Percentiles rank a stretch among this genome's conserved stretches.
Evolutionary conservation across 805 yeast genomes (phyloP).

Genomic region (Candida krabiensis): DNA sequence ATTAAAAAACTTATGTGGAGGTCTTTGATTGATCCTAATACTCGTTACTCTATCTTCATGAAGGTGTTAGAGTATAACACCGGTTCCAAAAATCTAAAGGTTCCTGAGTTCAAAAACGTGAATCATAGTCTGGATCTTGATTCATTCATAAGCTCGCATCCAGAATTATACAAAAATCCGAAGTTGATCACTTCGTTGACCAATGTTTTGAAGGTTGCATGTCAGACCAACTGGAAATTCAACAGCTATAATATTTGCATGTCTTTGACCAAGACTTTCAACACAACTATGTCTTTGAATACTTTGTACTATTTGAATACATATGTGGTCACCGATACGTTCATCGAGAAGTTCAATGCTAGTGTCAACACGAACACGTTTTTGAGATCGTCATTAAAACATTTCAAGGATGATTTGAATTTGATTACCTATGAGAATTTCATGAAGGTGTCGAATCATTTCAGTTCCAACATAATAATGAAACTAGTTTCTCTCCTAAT

Average conservation of each 20-base stretch:
- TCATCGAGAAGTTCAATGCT: slow-evolving; percentile 23
- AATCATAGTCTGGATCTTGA: slow-evolving; percentile 16
- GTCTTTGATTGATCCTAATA: slow-evolving; percentile 22
- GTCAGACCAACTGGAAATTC: slow-evolving; percentile 20
- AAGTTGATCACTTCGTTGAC: slow-evolving; percentile 20
- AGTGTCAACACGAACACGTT: slow-evolving; percentile 17
- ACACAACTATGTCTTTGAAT: slow-evolving; percentile 12
- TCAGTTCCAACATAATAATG: slow-evolving; percentile 16
- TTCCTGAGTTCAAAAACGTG: slow-evolving; percentile 10
- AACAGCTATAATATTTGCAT: slow-evolving; percentile 15
- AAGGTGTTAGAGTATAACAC: slow-evolving; percentile 11
- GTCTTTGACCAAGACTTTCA: slow-evolving; percentile 15
- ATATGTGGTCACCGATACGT: slow-evolving; percentile 20
- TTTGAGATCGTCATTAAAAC: slow-evolving; percentile 19
- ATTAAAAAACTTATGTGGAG: slow-evolving; percentile 36
- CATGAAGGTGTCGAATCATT: slow-evolving; percentile 18
- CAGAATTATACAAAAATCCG: slow-evolving; percentile 21
- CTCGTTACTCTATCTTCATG: slow-evolving; percentile 21
- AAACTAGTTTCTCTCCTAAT: slow-evolving; percentile 27
- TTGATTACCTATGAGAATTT: slow-evolving; percentile 20
- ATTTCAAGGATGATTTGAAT: slow-evolving; percentile 30
- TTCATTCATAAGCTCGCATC: slow-evolving; percentile 18
- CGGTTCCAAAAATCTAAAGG: slow-evolving; percentile 3
- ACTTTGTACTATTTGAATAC: slow-evolving; percentile 26
- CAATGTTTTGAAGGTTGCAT: slow-evolving; percentile 16